Evolutionary conservation across 345 rosid species (phyloP).

Genomic region (Abelmoschus esculentus): DNA sequence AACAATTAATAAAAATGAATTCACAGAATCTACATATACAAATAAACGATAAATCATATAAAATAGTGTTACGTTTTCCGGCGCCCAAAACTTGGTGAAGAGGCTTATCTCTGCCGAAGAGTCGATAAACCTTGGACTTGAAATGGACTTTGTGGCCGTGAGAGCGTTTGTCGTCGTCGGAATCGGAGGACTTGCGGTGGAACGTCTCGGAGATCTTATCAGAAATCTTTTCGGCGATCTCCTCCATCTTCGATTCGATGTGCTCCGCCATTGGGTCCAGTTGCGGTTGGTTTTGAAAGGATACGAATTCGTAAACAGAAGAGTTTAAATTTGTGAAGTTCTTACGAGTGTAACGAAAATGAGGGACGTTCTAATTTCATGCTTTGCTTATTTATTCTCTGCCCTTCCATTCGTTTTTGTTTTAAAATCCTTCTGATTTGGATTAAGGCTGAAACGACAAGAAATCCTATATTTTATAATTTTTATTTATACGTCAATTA

Average conservation of each 20-base stretch:
- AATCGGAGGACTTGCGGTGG: slow-evolving; percentile 9
- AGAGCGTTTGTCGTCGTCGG: no score
- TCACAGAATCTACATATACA: no score
- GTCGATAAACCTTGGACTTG: no score
- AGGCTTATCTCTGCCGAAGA: no score
- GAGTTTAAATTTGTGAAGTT: slow-evolving; percentile 18
- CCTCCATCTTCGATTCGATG: slow-evolving; percentile 43
- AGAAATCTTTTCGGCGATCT: slow-evolving; percentile 43
- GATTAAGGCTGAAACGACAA: background rate
- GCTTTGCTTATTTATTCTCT: background rate
- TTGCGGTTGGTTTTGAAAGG: background rate
- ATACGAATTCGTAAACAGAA: slow-evolving; percentile 10
- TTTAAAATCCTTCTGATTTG: background rate
- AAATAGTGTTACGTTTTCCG: no score
- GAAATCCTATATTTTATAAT: background rate
- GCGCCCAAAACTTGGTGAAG: no score
- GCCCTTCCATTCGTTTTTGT: background rate
- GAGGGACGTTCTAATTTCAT: slow-evolving; percentile 6
- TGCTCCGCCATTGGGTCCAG: slow-evolving; percentile 22
- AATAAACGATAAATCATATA: no score
- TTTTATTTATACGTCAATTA: background rate
- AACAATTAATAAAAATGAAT: no score
- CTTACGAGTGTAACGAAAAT: slow-evolving; percentile 7
- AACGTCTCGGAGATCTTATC: slow-evolving; percentile 40
- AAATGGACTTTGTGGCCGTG: no score